Evolutionary conservation across 2,329 filamentous ascomycete species (phyloP).

Genomic region (Aphanocladium album): DNA sequence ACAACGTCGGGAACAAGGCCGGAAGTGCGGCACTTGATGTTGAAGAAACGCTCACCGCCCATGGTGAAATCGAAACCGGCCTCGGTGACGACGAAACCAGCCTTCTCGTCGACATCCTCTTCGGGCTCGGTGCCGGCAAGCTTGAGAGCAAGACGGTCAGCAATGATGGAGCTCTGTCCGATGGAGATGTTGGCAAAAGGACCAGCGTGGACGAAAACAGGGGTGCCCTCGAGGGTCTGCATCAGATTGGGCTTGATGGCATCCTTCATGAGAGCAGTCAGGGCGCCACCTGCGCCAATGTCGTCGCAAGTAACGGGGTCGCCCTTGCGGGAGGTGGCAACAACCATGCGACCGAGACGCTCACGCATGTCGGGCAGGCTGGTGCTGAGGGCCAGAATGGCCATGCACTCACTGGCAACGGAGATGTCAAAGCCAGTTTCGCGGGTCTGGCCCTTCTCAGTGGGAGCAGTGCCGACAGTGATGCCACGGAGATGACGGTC

Average conservation of each 20-base stretch:
- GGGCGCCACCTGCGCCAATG: constrained; percentile 83
- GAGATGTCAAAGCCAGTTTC: constrained; percentile 97
- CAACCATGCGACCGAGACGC: constrained; percentile 90
- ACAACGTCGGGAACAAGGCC: constrained; percentile 90
- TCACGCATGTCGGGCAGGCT: constrained; percentile 84
- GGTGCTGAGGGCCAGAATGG: constrained; percentile 90
- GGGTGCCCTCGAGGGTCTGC: constrained; percentile 96
- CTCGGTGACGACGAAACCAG: constrained; percentile 92
- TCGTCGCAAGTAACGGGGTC: constrained; percentile 96
- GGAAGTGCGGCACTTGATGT: constrained; percentile 97
- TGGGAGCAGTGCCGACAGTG: constrained; percentile 80
- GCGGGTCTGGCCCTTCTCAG: constrained; percentile 83
- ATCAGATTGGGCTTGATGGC: constrained; percentile 98
- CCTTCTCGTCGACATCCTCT: constrained; percentile 75
- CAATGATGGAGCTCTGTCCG: constrained; percentile 89
- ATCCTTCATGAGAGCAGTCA: constrained; percentile 94
- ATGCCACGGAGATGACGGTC: constrained; percentile 88
- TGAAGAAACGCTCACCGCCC: constrained; percentile 99
- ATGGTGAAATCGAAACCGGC: constrained; percentile 99
- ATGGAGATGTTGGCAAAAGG: constrained; percentile 99
- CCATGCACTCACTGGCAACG: constrained; percentile 97
- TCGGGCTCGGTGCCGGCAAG: constrained; percentile 90
- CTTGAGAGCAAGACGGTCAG: constrained; percentile 93
- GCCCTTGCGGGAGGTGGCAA: constrained; percentile 77
- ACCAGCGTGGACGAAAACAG: constrained; percentile 94